A percentile compares a stretch with the other conserved stretches of the same genome.
Evolutionary conservation across 2,329 filamentous ascomycete species (phyloP).

Genomic region (Aschersonia sp.): DNA sequence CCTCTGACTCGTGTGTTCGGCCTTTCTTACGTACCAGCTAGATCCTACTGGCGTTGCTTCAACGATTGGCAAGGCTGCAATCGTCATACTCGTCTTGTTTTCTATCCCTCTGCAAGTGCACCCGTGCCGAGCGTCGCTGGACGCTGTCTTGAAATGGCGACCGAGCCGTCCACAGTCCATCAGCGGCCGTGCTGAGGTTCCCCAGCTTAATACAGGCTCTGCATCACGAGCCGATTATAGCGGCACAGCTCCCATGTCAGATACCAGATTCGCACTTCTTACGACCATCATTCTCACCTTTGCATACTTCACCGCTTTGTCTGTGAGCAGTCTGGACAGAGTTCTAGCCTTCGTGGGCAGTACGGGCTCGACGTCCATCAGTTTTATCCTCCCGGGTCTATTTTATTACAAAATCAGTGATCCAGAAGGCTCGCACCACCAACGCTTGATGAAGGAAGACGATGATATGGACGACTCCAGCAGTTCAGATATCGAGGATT

Average conservation of each 20-base stretch:
- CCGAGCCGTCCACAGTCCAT: conserved; percentile 35
- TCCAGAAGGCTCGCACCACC: conserved; percentile 75
- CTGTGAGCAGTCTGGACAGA: conserved; percentile 75
- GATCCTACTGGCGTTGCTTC: conserved; percentile 46
- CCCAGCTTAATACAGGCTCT: conserved; percentile 23
- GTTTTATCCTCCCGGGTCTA: conserved; percentile 86
- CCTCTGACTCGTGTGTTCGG: too few species aligned
- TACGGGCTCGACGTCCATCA: conserved; percentile 89
- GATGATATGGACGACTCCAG: conserved; percentile 58
- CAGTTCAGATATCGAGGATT: conserved; percentile 35
- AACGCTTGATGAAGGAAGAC: conserved; percentile 78
- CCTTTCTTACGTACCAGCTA: conserved; percentile 4
- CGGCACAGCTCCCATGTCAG: conserved; percentile 55
- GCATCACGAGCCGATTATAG: conserved; percentile 34
- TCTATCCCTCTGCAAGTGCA: conserved; percentile 93
- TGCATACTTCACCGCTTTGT: conserved; percentile 81
- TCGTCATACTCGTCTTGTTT: conserved; percentile 91
- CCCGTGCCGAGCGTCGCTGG: conserved; percentile 86
- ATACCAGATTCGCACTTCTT: conserved; percentile 76
- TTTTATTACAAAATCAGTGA: conserved; percentile 99
- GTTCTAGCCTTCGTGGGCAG: conserved; percentile 92
- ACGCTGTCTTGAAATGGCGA: conserved; percentile 89
- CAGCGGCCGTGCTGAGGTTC: conserved; percentile 23
- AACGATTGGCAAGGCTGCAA: conserved; percentile 87
- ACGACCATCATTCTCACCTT: conserved; percentile 75